Evolutionary conservation across 306 rosid genomes (phyloP), one percentile per base, ranked within the genome.

Genomic region (Castanea sativa): DNA sequence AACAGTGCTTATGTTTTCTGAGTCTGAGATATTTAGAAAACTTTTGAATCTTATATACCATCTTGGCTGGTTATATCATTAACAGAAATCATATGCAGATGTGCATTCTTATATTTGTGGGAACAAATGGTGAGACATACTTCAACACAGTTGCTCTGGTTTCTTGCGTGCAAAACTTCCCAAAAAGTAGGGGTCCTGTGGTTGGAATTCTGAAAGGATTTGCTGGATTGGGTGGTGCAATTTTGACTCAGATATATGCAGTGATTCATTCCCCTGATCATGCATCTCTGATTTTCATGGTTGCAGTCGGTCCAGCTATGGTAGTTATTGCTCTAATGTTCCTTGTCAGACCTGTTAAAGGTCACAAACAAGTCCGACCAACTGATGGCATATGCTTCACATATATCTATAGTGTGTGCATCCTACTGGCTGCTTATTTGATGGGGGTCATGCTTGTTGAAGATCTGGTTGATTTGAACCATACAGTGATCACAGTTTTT

Each of bases 91-190:
- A 69, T 65, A 27, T 87, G 91, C 97, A 95, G 99, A 87, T 95
- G 91, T 95, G 99, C 76, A 55, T 84, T 83, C 95, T 89, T 69
- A 88, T 95, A 76, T 95, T 92, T 67, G 82, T 95, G 64, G 99
- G 97, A 81, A 92, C 99, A 59, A 95, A 95, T 73, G 97, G 99
- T 20, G 97, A 92, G 87, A 92, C 97, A 69, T 95, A 91, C 94
- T 95, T 92, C 90, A 95, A 95, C 83, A 95, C 98, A 41, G 97
- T 85, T 84, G 81, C 98, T 75, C 85, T 95, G 8, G 98, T 95
- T 59, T 88, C 99, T 71, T 89, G 97, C 63, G 94, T 95, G 57
- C 98, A 95, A 88, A 95, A 93, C 83, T 95, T 95, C 78, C 99
- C 99, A 19, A 92, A 93, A 86, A 95, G 94, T 76, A 84, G 98